Base-by-base conservation (phyloP, 2,329 filamentous ascomycete genomes). In the Bipolaris bicolor region DNA sequence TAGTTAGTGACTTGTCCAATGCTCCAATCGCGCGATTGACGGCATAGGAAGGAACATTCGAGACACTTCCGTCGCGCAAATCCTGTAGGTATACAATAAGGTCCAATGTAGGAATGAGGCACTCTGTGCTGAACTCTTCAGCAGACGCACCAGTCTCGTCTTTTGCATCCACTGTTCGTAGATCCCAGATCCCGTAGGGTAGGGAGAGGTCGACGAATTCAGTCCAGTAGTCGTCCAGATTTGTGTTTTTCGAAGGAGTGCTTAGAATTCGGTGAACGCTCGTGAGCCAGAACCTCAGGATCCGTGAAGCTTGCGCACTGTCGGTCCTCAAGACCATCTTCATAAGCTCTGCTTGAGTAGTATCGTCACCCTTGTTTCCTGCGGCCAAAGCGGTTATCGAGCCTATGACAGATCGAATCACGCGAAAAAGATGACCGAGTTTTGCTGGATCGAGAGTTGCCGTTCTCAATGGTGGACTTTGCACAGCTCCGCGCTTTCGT, bases 1-100 rank as follows among this genome's bases (percentile, higher is more conserved):
- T 77, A 5, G 76, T 77, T 24, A 82, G 46, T 4, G 79, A 59
- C 51, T 64, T 70, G 45, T 79, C 76, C 16, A 80, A 53, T 16
- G 44, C 37, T 7, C 61, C 58, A 15, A 56, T 63, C 7, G 67
- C 59, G 29, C 56, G 55, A 13, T 62, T 54, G 1, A 62, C 24
- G 6, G 53, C 47, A 16, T 16, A 31, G 3, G 43, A 22, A 10
- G 57, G 37, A 3, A 24, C 24, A 24, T 47, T 55, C 5, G 52
- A 37, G 10, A 33, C 18, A 7, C 52, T 37, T 44, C 43, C 20
- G 20, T 46, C 31, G 16, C 58, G 58, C 10, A 58, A 22, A 9
- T 15, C 49, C 44, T 49, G 58, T 2, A 74, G 48, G 3, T 60
- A 49, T 33, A 72, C 61, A 33, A 68, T 62, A 13, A 77, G 68